Conservation (phyloP, 1,139 yeast species). For the Meyerozyma guilliermondii region DNA sequence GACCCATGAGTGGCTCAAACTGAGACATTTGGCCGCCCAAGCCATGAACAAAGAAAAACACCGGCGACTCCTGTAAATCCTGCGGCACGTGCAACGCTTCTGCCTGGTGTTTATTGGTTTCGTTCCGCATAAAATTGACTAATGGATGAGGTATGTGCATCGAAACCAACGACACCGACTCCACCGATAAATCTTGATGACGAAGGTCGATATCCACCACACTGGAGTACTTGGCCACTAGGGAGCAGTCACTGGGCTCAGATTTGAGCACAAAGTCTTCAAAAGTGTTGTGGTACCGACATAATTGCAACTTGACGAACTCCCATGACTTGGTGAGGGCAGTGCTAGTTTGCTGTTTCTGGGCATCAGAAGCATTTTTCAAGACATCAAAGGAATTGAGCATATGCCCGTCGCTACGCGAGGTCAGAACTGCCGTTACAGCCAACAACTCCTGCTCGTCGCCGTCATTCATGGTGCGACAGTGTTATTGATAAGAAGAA, state of each 20-base stretch:
- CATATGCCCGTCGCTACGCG: conserved; percentile 1
- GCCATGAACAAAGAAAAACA: conserved; percentile 63
- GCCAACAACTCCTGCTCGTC: conserved; percentile 1
- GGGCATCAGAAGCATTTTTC: background rate
- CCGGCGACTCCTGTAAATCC: conserved; percentile 48
- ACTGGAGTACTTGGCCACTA: conserved; percentile 43
- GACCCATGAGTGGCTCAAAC: conserved; percentile 61
- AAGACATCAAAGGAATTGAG: background rate
- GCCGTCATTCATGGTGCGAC: background rate
- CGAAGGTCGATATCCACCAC: conserved; percentile 32
- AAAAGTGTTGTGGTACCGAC: conserved; percentile 24
- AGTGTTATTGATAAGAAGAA: background rate
- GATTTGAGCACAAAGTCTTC: conserved; percentile 35
- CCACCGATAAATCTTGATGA: conserved; percentile 22
- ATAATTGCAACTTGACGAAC: conserved; percentile 21
- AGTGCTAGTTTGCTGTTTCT: conserved; percentile 15
- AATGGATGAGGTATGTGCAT: conserved; percentile 54
- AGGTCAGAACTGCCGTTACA: conserved; percentile 1
- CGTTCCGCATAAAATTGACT: conserved; percentile 41
- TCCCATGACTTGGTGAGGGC: conserved; percentile 19
- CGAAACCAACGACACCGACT: conserved; percentile 33
- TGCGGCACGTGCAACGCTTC: conserved; percentile 21
- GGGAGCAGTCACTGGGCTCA: conserved; percentile 54
- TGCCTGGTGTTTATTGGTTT: conserved; percentile 17
- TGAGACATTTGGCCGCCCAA: conserved; percentile 76